Percentiles rank a stretch among this genome's conserved stretches.
phyloP scores from a whole-genome alignment of 148 eudicot genomes.

The Pouteria glomerata region DNA sequence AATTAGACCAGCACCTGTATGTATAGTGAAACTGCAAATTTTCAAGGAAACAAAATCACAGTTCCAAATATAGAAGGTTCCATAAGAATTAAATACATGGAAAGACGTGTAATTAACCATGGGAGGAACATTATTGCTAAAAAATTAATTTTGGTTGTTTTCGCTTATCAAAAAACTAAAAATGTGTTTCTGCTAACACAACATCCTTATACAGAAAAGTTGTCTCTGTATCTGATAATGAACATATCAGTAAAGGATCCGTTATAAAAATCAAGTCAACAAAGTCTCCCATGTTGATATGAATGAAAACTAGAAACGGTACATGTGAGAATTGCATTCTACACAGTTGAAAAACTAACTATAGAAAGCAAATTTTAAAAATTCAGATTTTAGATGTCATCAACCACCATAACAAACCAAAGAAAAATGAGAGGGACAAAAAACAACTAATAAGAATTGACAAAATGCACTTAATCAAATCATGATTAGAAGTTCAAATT shows the following conservation, averaged over 20 bases:
- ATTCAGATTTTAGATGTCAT: not conserved
- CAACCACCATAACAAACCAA: not conserved
- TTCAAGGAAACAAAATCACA: not conserved
- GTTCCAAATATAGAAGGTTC: not conserved
- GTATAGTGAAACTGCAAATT: constrained; percentile 73
- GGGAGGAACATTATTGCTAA: not conserved
- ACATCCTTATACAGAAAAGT: not conserved
- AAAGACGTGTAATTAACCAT: not conserved
- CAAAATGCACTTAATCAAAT: no score
- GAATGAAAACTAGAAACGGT: not conserved
- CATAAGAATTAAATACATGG: not conserved
- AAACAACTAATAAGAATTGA: no score
- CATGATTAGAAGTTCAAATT: no score
- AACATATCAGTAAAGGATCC: not conserved
- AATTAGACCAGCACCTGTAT: constrained; percentile 97
- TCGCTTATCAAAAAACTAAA: no score
- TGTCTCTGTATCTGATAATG: no score
- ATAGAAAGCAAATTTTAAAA: not conserved
- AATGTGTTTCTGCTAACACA: not conserved
- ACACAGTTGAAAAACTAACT: not conserved
- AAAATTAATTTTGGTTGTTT: not conserved
- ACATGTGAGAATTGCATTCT: not conserved
- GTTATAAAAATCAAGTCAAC: no score
- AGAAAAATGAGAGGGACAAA: no score
- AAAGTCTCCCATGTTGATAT: not conserved